A percentile compares a stretch with the other conserved stretches of the same genome.
Conservation (phyloP, 2,329 filamentous ascomycete species). For the Sordariomycetes sp. region DNA sequence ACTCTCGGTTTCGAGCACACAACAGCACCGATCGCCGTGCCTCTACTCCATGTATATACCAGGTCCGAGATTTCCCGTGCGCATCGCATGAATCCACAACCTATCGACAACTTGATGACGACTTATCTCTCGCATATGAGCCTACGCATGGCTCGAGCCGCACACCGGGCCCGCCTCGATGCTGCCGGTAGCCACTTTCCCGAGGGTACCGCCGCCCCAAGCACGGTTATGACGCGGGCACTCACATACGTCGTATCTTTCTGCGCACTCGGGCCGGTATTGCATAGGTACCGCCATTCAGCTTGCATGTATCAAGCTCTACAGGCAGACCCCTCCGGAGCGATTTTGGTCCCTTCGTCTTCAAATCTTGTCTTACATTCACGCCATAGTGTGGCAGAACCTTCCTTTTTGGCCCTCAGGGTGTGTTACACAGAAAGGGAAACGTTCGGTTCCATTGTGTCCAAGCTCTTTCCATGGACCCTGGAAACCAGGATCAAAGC, state of each 20-base stretch:
- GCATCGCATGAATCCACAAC: background rate
- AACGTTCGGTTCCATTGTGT: background rate
- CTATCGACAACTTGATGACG: background rate
- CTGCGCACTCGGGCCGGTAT: background rate
- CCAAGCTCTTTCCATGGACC: background rate
- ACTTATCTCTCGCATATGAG: conserved; percentile 3
- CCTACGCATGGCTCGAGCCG: background rate
- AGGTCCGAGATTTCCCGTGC: background rate
- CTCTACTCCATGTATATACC: background rate
- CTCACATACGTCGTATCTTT: background rate
- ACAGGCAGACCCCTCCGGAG: background rate
- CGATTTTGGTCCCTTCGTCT: background rate
- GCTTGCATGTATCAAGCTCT: background rate
- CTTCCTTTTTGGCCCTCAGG: background rate
- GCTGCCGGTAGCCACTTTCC: background rate
- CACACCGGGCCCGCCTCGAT: background rate
- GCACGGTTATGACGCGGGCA: background rate
- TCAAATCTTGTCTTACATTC: background rate
- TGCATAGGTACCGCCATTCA: background rate
- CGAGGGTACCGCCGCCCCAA: background rate
- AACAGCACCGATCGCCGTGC: background rate
- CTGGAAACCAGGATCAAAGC: too few species aligned
- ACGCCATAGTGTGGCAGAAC: background rate
- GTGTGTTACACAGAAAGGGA: background rate
- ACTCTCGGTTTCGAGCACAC: background rate